Conservation (phyloP, 208 protist species). For the Vickermania ingenoplastis region DNA sequence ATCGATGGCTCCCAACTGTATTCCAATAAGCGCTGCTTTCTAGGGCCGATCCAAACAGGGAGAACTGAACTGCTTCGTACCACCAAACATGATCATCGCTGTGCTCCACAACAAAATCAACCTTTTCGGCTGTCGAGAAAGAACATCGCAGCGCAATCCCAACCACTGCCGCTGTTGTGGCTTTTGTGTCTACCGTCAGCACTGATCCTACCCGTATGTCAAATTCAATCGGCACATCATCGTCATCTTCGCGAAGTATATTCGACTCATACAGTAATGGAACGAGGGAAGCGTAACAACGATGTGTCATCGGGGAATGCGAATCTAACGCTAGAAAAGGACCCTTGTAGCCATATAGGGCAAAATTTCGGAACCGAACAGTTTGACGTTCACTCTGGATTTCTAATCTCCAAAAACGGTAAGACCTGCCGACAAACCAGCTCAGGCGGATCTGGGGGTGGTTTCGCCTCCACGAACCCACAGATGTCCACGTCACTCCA, state of each 20-base stretch:
- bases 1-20: constrained; percentile 15
- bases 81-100: constrained; percentile 30
- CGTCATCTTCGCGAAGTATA: not conserved
- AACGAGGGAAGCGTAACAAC: constrained; percentile 1
- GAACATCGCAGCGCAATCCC: constrained; percentile 13
- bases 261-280: not conserved
- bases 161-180: constrained; percentile 11
- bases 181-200: constrained; percentile 19
- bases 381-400: constrained; percentile 10
- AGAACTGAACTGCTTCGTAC: constrained; percentile 8
- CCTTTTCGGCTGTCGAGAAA: constrained; percentile 5
- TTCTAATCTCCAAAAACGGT: constrained; percentile 26
- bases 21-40: constrained; percentile 14
- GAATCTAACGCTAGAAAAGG: constrained; percentile 15
- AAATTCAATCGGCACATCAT: constrained; percentile 10
- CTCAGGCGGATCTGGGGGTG: constrained; percentile 10
- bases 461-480: constrained; percentile 11
- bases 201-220: constrained; percentile 6
- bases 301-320: not conserved
- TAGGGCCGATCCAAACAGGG: constrained; percentile 8
- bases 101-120: constrained; percentile 34
- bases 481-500: constrained; percentile 16
- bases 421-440: constrained; percentile 16
- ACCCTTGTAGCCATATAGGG: constrained; percentile 23
- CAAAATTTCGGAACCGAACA: constrained; percentile 14